phyloP scores from a whole-genome alignment of 2,329 filamentous ascomycete species.

The Ampelomyces quisqualis region DNA sequence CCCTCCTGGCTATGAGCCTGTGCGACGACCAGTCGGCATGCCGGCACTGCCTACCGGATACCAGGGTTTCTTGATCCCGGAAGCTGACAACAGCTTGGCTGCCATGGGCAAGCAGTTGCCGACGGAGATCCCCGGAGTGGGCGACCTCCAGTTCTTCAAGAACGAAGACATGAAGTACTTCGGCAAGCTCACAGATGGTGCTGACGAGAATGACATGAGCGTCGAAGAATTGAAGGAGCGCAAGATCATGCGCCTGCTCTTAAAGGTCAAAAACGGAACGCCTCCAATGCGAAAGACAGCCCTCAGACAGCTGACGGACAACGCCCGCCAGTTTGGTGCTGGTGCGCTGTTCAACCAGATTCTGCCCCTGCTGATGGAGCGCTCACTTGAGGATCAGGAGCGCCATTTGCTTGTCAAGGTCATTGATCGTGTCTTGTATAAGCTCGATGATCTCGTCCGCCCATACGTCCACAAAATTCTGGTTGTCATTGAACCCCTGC shows the following conservation, averaged over 20 bases:
- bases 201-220: conserved; percentile 85
- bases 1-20: conserved; percentile 86
- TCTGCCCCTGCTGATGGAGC: conserved; percentile 94
- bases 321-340: conserved; percentile 92
- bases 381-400: conserved; percentile 95
- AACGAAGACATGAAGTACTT: conserved; percentile 99
- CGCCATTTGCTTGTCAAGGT: conserved; percentile 98
- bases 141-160: conserved; percentile 97
- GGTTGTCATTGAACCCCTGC: conserved; percentile 96
- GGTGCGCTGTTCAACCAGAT: conserved; percentile 97
- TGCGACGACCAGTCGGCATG: conserved; percentile 71
- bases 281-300: conserved; percentile 99
- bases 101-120: conserved; percentile 85
- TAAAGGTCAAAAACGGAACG: conserved; percentile 99
- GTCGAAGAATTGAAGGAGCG: conserved; percentile 96
- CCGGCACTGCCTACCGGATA: conserved; percentile 68
- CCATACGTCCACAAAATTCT: conserved; percentile 98
- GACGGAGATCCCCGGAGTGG: conserved; percentile 92
- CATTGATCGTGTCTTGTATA: conserved; percentile 97
- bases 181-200: conserved; percentile 91
- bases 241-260: conserved; percentile 94
- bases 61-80: conserved; percentile 95
- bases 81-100: conserved; percentile 76
- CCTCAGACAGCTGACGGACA: conserved; percentile 93
- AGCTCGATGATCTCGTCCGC: conserved; percentile 92